A percentile compares a stretch with the other conserved stretches of the same genome.
These are phyloP conservation scores for Aspergillus glaucus DNA, from an alignment of 2,329 filamentous ascomycete species.

Conservation along the genomic window DNA sequence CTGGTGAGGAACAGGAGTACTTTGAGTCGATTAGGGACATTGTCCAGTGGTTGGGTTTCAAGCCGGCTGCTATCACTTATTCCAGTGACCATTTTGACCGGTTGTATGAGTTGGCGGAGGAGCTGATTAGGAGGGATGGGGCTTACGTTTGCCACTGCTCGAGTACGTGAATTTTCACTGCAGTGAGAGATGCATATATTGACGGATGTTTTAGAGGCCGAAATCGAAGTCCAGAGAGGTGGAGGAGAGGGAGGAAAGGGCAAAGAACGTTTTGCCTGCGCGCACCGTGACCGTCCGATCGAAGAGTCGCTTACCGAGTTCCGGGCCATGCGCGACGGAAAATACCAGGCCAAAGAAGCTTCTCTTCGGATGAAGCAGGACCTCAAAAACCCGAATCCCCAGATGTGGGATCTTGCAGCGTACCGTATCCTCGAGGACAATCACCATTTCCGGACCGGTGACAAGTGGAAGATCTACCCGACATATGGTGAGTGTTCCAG, in stretches of 20 bases:
- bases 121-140: conserved; percentile 64
- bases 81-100: conserved; percentile 85
- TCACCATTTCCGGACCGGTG: conserved; percentile 58
- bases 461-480: conserved; percentile 87
- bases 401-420: conserved; percentile 94
- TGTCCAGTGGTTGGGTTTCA: conserved; percentile 76
- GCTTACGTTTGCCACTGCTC: conserved; percentile 84
- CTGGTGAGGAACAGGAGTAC: conserved; percentile 84
- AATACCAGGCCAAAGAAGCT: conserved; percentile 78
- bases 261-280: conserved; percentile 69
- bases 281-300: conserved; percentile 66
- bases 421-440: conserved; percentile 65
- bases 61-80: conserved; percentile 72
- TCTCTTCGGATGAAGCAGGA: conserved; percentile 92
- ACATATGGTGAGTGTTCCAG: conserved; percentile 60
- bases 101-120: conserved; percentile 82
- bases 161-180: conserved; percentile 30
- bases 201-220: conserved; percentile 48
- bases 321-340: conserved; percentile 81
- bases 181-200: neutral
- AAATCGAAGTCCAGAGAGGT: conserved; percentile 82
- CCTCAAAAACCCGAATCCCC: conserved; percentile 72
- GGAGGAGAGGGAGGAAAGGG: conserved; percentile 62
- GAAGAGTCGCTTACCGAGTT: conserved; percentile 79
- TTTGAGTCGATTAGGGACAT: conserved; percentile 86